These are phyloP conservation scores for Exophiala spinifera DNA, from an alignment of 2,329 filamentous ascomycete genomes.

Conservation along the genomic window DNA sequence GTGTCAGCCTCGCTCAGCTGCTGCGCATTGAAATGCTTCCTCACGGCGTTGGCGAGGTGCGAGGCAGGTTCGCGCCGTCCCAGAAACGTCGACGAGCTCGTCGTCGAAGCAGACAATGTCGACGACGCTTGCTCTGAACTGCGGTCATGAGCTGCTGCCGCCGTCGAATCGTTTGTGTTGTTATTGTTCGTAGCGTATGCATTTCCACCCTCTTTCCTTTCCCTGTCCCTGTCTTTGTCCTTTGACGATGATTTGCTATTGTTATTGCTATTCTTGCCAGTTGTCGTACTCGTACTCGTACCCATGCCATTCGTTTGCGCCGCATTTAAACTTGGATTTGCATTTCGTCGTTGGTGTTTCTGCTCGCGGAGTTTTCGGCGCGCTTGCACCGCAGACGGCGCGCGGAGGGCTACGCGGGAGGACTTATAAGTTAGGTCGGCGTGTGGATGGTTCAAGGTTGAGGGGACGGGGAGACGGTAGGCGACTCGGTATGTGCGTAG, in stretches of 20 bases:
- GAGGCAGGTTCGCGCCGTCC: slow-evolving; percentile 14
- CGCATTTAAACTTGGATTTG: too few species aligned
- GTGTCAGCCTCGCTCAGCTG: slow-evolving; percentile 47
- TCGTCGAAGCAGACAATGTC: slow-evolving; percentile 9
- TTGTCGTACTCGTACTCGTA: background rate
- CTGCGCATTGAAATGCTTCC: slow-evolving; percentile 48
- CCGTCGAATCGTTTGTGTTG: too few species aligned
- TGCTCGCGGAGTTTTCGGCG: slow-evolving; percentile 30
- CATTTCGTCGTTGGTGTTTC: slow-evolving; percentile 20
- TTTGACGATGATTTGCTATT: slow-evolving; percentile 7
- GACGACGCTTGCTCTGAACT: slow-evolving; percentile 7
- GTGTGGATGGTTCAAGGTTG: slow-evolving; percentile 44
- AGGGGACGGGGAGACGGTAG: slow-evolving; percentile 45
- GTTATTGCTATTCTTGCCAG: background rate
- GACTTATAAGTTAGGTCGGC: slow-evolving; percentile 46
- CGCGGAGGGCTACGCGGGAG: slow-evolving; percentile 43
- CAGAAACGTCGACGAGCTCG: slow-evolving; percentile 9
- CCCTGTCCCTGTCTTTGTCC: slow-evolving; percentile 17
- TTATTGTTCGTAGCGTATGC: too few species aligned
- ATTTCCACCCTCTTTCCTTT: too few species aligned
- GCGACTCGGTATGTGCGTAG: slow-evolving; percentile 50
- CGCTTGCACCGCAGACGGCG: slow-evolving; percentile 44
- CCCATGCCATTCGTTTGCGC: slow-evolving; percentile 14
- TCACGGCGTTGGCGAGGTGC: slow-evolving; percentile 40
- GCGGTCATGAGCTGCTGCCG: slow-evolving; percentile 15